Evolutionary conservation across 129 eudicot genomes (phyloP).

Genomic region (Chrysanthemum makinoi): DNA sequence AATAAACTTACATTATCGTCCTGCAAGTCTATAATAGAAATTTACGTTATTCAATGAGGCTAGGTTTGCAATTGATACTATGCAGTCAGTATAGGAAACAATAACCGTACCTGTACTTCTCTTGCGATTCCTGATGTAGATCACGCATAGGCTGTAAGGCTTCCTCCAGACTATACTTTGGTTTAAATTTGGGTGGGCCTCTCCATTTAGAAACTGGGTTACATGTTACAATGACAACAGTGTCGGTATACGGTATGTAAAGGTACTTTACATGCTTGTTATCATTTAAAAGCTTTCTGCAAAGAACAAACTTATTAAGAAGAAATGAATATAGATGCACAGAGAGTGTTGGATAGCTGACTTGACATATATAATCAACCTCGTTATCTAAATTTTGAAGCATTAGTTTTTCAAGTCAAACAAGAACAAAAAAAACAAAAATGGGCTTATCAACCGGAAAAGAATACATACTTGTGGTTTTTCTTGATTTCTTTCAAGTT

Average conservation of each 20-base stretch:
- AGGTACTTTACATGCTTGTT: constrained; percentile 95
- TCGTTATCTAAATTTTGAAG: neutral
- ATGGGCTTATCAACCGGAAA: constrained; percentile 7
- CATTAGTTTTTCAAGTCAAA: neutral
- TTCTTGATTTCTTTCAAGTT: constrained; percentile 80
- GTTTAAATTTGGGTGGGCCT: constrained; percentile 71
- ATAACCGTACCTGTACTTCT: constrained; percentile 57
- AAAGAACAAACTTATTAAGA: constrained; percentile 15
- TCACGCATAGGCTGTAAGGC: constrained; percentile 84
- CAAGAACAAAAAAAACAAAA: neutral
- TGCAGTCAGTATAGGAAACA: neutral
- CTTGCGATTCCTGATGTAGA: constrained; percentile 57
- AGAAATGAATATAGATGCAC: neutral
- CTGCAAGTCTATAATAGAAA: no score
- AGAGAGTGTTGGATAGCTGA: neutral
- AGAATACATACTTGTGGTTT: constrained; percentile 73
- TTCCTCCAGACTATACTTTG: constrained; percentile 77
- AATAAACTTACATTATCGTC: no score
- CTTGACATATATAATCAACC: neutral
- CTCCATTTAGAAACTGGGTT: constrained; percentile 85
- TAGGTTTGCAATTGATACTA: no score
- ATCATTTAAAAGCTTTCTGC: constrained; percentile 83
- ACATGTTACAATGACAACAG: constrained; percentile 94
- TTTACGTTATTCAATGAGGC: no score
- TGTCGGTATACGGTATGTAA: constrained; percentile 88